Conservation (phyloP, 208 protist genomes). For the Borovskyia barvae region DNA sequence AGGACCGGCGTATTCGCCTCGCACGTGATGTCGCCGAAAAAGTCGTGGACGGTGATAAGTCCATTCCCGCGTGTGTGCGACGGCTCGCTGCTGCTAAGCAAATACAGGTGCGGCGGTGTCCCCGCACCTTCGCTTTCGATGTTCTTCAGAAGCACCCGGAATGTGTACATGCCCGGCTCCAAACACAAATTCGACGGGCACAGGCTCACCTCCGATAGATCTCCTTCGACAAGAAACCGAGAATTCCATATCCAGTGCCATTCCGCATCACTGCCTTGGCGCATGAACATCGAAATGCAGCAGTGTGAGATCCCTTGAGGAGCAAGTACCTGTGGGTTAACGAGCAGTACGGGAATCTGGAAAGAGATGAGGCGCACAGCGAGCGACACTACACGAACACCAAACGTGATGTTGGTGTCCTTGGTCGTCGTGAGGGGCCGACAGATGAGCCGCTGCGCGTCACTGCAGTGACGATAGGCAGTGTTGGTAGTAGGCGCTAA, state of each 20-base stretch:
- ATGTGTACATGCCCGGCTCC: slow-evolving; percentile 32
- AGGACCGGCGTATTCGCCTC: slow-evolving; percentile 41
- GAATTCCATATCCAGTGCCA: slow-evolving; percentile 62
- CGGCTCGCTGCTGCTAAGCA: slow-evolving; percentile 22
- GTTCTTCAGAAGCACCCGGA: slow-evolving; percentile 33
- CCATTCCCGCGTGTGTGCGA: slow-evolving; percentile 37
- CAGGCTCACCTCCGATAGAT: slow-evolving; percentile 33
- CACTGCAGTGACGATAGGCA: slow-evolving; percentile 26
- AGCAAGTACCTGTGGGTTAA: slow-evolving; percentile 10
- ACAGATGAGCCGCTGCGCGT: slow-evolving; percentile 26
- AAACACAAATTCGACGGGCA: slow-evolving; percentile 20
- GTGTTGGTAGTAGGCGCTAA: slow-evolving; percentile 2
- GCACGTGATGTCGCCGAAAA: slow-evolving; percentile 51
- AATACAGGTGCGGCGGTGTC: slow-evolving; percentile 16
- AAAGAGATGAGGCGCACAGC: slow-evolving; percentile 25
- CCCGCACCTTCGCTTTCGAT: slow-evolving; percentile 28
- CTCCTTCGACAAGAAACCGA: slow-evolving; percentile 36
- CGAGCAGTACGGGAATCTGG: slow-evolving; percentile 18
- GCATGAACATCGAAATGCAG: slow-evolving; percentile 29
- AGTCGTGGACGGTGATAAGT: slow-evolving; percentile 42
- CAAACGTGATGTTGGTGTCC: slow-evolving; percentile 14
- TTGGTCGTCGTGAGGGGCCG: slow-evolving; percentile 19
- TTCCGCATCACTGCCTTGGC: slow-evolving; percentile 6
- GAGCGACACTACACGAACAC: slow-evolving; percentile 20
- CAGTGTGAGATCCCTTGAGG: slow-evolving; percentile 30